Percentiles rank a stretch among this genome's conserved stretches.
Conservation (phyloP, 2,329 filamentous ascomycete species). For the Phaeosphaeriaceae sp. region DNA sequence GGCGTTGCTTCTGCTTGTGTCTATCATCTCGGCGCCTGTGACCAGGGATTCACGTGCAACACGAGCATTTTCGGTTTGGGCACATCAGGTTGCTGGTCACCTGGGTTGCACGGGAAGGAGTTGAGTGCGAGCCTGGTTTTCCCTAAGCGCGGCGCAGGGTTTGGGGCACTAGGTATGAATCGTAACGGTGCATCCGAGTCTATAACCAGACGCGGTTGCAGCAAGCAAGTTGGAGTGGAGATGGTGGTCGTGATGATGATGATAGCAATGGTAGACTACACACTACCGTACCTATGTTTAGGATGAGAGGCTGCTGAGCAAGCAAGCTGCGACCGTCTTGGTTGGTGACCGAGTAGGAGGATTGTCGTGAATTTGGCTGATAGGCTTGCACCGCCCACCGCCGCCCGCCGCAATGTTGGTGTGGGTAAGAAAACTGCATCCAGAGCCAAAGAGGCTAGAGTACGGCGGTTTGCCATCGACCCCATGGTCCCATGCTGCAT, state of each 20-base stretch:
- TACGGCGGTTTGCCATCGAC: background rate
- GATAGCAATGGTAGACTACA: too few species aligned
- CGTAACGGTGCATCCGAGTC: too few species aligned
- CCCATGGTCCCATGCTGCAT: slow-evolving; percentile 4
- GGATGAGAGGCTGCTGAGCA: slow-evolving; percentile 19
- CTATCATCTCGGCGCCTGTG: slow-evolving; percentile 17
- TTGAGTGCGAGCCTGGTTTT: slow-evolving; percentile 7
- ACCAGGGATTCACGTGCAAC: slow-evolving; percentile 24
- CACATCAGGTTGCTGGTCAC: slow-evolving; percentile 2
- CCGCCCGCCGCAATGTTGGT: too few species aligned
- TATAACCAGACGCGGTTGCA: too few species aligned
- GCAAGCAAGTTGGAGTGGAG: background rate
- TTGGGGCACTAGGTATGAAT: background rate
- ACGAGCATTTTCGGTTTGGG: slow-evolving; percentile 4
- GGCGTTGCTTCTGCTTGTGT: slow-evolving; percentile 17
- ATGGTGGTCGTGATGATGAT: too few species aligned
- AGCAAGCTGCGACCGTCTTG: background rate
- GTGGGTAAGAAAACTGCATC: too few species aligned
- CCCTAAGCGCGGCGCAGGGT: background rate
- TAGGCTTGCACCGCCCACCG: slow-evolving; percentile 1
- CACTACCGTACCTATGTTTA: too few species aligned
- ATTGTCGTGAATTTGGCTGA: slow-evolving; percentile 15
- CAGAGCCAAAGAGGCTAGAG: too few species aligned
- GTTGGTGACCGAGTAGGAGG: too few species aligned
- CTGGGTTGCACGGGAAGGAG: slow-evolving; percentile 8